A percentile compares a stretch with the other conserved stretches of the same genome.
Conservation (phyloP, 2,329 filamentous ascomycete genomes). For the Penicillium polonicum region DNA sequence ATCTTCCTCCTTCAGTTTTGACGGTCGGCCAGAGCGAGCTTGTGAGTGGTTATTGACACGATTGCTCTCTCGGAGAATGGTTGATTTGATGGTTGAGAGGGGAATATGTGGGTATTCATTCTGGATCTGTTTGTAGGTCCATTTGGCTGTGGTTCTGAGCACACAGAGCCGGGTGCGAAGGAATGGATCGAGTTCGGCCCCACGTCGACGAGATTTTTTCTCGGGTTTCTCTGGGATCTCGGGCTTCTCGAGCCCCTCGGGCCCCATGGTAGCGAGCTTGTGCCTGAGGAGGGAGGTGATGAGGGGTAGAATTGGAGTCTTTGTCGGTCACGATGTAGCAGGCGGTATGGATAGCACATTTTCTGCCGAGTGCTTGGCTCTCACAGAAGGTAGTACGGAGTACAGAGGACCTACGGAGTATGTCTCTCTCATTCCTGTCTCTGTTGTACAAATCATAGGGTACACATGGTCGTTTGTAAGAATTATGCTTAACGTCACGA, state of each 20-base stretch:
- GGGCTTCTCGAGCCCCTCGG: conserved; percentile 2
- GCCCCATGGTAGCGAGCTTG: conserved; percentile 2
- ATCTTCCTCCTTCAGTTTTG: conserved; percentile 1
- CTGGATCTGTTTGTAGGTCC: conserved; percentile 12
- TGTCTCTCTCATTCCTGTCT: neutral
- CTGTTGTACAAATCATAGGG: neutral
- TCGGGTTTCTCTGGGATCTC: neutral
- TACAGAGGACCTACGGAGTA: neutral
- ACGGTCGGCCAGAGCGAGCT: conserved; percentile 4
- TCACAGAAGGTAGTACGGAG: neutral
- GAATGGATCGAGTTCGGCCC: conserved; percentile 13
- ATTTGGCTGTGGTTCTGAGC: conserved; percentile 12
- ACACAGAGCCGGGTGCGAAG: conserved; percentile 12
- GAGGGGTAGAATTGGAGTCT: neutral
- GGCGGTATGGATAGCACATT: neutral
- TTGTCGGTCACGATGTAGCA: neutral
- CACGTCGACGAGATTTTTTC: conserved; percentile 4
- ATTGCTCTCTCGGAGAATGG: conserved; percentile 3
- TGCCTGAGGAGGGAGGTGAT: neutral
- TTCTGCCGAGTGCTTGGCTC: neutral
- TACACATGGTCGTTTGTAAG: neutral
- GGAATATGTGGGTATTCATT: conserved; percentile 10
- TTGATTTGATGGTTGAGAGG: conserved; percentile 12
- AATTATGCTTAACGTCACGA: neutral
- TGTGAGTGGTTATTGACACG: conserved; percentile 2